These are phyloP conservation scores for Gryganskiella cystojenkinii DNA, from an alignment of 192 early-diverging fungal species.

Conservation along the genomic window DNA sequence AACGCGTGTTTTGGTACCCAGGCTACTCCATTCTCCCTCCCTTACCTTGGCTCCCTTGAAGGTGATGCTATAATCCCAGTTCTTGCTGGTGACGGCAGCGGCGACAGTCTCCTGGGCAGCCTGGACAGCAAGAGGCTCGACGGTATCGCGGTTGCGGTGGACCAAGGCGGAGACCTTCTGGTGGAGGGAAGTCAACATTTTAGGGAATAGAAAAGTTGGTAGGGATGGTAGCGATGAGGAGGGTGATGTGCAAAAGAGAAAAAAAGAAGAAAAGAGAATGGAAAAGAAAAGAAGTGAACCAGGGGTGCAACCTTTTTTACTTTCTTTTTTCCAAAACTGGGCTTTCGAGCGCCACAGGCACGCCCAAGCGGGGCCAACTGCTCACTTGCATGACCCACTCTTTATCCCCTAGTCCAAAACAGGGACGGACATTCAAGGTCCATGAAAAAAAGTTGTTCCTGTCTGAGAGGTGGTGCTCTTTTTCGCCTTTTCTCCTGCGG, in stretches of 20 bases:
- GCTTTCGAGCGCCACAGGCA: too few relatives aligned
- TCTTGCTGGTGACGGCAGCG: slow-evolving; percentile 17
- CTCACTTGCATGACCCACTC: not conserved
- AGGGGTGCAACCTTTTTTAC: too few relatives aligned
- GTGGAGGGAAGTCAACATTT: slow-evolving; percentile 28
- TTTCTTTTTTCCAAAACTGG: not conserved
- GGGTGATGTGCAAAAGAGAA: not conserved
- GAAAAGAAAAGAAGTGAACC: not conserved
- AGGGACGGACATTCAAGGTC: not conserved
- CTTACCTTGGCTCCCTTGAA: slow-evolving; percentile 40
- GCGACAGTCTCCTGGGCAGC: not conserved
- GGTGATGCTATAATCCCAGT: slow-evolving; percentile 37
- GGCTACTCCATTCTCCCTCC: too few relatives aligned
- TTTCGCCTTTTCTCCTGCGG: too few relatives aligned
- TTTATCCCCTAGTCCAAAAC: not conserved
- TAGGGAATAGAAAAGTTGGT: not conserved
- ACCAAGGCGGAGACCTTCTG: slow-evolving; percentile 27
- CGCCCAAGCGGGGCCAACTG: too few relatives aligned
- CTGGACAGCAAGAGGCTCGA: not conserved
- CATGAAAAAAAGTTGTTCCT: not conserved
- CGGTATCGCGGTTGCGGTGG: slow-evolving; percentile 15
- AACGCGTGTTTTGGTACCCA: not conserved
- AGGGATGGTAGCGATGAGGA: not conserved
- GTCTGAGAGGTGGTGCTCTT: too few relatives aligned
- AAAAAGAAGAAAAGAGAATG: not conserved